A percentile compares a stretch with the other conserved stretches of the same genome.
phyloP scores from a whole-genome alignment of 192 early-diverging fungal species.

The Phlyctochytrium arcticum region DNA sequence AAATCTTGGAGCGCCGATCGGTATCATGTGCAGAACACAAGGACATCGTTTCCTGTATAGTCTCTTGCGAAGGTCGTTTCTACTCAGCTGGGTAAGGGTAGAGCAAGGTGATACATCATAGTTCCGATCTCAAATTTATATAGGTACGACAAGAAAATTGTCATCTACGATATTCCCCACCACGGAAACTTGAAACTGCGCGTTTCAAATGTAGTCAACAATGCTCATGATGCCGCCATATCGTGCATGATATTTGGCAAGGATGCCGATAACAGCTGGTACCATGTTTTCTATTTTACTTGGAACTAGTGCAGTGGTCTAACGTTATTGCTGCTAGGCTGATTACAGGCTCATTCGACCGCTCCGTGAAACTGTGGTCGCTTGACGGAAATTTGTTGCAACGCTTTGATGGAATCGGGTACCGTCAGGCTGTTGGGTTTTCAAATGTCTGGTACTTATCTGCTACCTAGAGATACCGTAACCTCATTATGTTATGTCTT shows the following conservation, averaged over 20 bases:
- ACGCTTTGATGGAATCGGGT: constrained; percentile 52
- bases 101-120: neutral
- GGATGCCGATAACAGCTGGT: constrained; percentile 61
- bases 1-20: constrained; percentile 41
- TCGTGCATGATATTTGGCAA: constrained; percentile 62
- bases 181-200: constrained; percentile 52
- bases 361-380: constrained; percentile 59
- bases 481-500: constrained; percentile 52
- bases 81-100: constrained; percentile 51
- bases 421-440: constrained; percentile 6
- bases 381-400: constrained; percentile 59
- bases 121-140: constrained; percentile 8
- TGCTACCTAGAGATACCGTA: constrained; percentile 40
- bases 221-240: constrained; percentile 62
- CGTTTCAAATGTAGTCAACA: constrained; percentile 32
- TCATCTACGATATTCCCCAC: constrained; percentile 58
- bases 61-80: constrained; percentile 53
- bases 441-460: constrained; percentile 1
- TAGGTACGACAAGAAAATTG: constrained; percentile 55
- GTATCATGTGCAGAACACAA: constrained; percentile 43
- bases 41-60: constrained; percentile 55
- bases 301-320: neutral
- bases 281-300: neutral
- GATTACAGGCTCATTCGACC: constrained; percentile 59
- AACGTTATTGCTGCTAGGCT: no score